Conservation (phyloP, 2,329 filamentous ascomycete genomes). For the Stenocarpella maydis region DNA sequence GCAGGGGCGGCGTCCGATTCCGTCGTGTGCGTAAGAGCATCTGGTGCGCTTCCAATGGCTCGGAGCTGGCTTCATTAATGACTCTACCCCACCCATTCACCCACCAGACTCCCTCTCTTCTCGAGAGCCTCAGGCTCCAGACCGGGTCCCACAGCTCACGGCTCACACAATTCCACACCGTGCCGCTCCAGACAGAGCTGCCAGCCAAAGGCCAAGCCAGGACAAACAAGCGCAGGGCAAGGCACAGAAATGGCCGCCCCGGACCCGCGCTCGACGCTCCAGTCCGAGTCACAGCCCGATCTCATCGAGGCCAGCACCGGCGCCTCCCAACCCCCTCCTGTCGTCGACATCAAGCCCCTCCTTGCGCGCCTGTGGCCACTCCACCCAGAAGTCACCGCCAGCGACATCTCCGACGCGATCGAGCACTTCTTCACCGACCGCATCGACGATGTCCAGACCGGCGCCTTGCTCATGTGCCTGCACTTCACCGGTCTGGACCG, state of each 20-base stretch:
- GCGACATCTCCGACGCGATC: slow-evolving; percentile 89
- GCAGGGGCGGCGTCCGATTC: too few relatives aligned
- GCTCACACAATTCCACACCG: background rate
- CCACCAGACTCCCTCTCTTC: background rate
- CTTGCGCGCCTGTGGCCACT: slow-evolving; percentile 76
- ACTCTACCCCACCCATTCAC: too few relatives aligned
- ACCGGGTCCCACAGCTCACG: background rate
- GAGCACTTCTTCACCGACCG: slow-evolving; percentile 91
- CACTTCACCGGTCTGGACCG: slow-evolving; percentile 91
- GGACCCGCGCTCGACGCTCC: background rate
- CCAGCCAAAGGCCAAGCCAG: background rate
- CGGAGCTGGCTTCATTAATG: too few relatives aligned
- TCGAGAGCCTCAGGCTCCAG: background rate
- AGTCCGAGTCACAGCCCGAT: slow-evolving; percentile 30
- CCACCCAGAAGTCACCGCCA: slow-evolving; percentile 67
- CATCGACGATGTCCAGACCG: slow-evolving; percentile 87
- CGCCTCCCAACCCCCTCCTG: slow-evolving; percentile 34
- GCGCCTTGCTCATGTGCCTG: slow-evolving; percentile 86
- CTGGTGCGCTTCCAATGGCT: background rate
- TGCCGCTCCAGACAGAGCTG: background rate
- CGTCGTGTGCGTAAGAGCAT: too few relatives aligned
- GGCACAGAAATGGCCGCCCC: slow-evolving; percentile 16
- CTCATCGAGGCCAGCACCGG: slow-evolving; percentile 29
- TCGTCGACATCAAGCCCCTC: slow-evolving; percentile 72
- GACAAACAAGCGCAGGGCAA: background rate